Evolutionary conservation across 345 rosid genomes (phyloP).

Genomic region (Erodium maritimum): DNA sequence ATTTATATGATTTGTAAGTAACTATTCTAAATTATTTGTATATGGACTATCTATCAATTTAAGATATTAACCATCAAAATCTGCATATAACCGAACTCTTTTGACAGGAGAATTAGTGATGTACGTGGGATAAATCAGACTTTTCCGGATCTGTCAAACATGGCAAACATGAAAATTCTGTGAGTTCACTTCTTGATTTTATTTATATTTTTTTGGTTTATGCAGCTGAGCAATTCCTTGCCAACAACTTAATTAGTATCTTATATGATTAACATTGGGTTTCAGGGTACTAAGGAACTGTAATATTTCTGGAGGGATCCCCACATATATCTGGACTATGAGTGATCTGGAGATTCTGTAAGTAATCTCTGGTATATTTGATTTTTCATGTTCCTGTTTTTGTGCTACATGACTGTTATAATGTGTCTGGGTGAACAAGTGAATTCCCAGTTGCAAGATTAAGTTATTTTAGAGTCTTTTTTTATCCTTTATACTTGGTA

Average conservation of each 20-base stretch:
- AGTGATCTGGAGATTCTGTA: slow-evolving; percentile 17
- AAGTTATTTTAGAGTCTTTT: no score
- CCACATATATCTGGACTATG: slow-evolving; percentile 14
- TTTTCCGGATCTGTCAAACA: slow-evolving; percentile 22
- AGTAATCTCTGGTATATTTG: slow-evolving; percentile 2
- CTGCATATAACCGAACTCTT: background rate
- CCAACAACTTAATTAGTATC: background rate
- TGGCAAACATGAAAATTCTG: slow-evolving; percentile 23
- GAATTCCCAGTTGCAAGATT: background rate
- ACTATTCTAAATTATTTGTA: background rate
- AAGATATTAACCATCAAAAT: background rate
- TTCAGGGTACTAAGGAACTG: slow-evolving; percentile 35
- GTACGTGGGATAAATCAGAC: slow-evolving; percentile 25
- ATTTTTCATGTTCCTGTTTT: no score
- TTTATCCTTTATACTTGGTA: no score
- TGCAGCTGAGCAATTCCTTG: background rate
- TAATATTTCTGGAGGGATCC: slow-evolving; percentile 28
- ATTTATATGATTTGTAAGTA: slow-evolving; percentile 34
- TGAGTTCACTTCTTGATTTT: slow-evolving; percentile 14
- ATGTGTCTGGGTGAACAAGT: no score
- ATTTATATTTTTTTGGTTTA: no score
- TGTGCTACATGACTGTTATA: no score
- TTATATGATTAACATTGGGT: background rate
- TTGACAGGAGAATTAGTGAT: slow-evolving; percentile 41
- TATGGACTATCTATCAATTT: background rate